These are phyloP conservation scores for Venturia carpophila DNA, from an alignment of 2,329 filamentous ascomycete genomes.

Conservation along the genomic window DNA sequence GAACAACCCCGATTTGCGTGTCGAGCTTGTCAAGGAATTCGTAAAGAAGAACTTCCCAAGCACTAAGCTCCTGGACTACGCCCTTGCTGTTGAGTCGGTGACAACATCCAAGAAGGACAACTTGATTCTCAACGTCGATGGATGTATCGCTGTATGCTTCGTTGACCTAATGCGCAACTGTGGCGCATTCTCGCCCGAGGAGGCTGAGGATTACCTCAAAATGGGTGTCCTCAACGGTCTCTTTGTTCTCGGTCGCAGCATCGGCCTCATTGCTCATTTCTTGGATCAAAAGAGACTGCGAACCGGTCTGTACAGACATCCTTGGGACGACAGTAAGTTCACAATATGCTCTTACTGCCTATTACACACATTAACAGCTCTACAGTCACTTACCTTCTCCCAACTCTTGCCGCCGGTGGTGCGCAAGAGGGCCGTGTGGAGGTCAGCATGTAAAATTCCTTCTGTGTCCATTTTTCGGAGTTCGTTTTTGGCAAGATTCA, in stretches of 20 bases:
- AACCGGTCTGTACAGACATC: slow-evolving; percentile 81
- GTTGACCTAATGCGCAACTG: slow-evolving; percentile 96
- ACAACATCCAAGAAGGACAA: slow-evolving; percentile 99
- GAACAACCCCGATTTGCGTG: slow-evolving; percentile 99
- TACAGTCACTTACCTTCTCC: slow-evolving; percentile 24
- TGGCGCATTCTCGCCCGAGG: slow-evolving; percentile 89
- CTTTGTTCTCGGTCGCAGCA: slow-evolving; percentile 93
- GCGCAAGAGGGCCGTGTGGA: slow-evolving; percentile 35
- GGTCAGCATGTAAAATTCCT: slow-evolving; percentile 27
- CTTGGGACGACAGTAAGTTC: slow-evolving; percentile 17
- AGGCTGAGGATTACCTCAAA: slow-evolving; percentile 96
- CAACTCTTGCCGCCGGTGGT: slow-evolving; percentile 28
- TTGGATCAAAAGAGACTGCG: slow-evolving; percentile 99
- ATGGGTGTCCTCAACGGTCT: slow-evolving; percentile 99
- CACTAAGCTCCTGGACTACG: slow-evolving; percentile 98
- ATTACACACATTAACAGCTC: background rate
- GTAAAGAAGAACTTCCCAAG: slow-evolving; percentile 94
- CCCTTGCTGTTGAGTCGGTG: slow-evolving; percentile 92
- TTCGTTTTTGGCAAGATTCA: slow-evolving; percentile 6
- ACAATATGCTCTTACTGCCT: background rate
- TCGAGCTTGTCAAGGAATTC: slow-evolving; percentile 99
- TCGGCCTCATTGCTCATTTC: slow-evolving; percentile 99
- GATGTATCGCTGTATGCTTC: slow-evolving; percentile 97
- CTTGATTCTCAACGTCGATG: slow-evolving; percentile 98
- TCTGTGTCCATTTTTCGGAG: background rate